Conservation (phyloP, 495 filamentous ascomycete genomes). For the Apodospora peruviana region DNA sequence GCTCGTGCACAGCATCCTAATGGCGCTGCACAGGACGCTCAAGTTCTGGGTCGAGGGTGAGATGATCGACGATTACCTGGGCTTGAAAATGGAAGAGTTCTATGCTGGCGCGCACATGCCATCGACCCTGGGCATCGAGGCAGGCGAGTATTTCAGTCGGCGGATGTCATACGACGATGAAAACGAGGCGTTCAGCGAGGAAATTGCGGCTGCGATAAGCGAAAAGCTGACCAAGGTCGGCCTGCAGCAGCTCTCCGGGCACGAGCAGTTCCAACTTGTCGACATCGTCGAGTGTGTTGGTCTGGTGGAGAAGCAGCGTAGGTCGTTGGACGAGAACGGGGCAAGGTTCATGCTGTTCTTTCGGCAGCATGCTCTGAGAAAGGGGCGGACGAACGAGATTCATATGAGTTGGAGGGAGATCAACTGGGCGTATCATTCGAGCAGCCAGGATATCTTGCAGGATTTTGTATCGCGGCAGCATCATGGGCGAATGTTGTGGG, state of each 20-base stretch:
- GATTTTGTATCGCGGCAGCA: constrained; percentile 82
- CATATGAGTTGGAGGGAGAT: constrained; percentile 89
- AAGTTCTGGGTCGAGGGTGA: constrained; percentile 84
- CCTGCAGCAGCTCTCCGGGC: constrained; percentile 78
- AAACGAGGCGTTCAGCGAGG: constrained; percentile 62
- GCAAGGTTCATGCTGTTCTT: constrained; percentile 89
- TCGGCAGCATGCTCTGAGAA: constrained; percentile 72
- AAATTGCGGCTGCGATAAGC: constrained; percentile 63
- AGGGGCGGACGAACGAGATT: constrained; percentile 56
- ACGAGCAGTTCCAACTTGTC: constrained; percentile 82
- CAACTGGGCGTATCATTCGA: constrained; percentile 88
- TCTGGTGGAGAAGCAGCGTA: constrained; percentile 79
- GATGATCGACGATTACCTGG: constrained; percentile 71
- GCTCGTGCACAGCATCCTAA: constrained; percentile 68
- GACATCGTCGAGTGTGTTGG: constrained; percentile 86
- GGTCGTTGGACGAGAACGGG: constrained; percentile 90
- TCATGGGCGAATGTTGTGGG: constrained; percentile 74
- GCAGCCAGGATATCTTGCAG: constrained; percentile 84
- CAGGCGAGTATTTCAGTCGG: constrained; percentile 21
- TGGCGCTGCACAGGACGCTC: constrained; percentile 69
- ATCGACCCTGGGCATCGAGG: constrained; percentile 12
- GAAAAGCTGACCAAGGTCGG: constrained; percentile 69
- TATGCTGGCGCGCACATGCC: constrained; percentile 35
- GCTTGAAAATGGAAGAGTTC: constrained; percentile 67
- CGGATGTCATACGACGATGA: constrained; percentile 47